These are phyloP conservation scores for Chenopodium album DNA, from an alignment of 148 eudicot genomes.

Conservation along the genomic window DNA sequence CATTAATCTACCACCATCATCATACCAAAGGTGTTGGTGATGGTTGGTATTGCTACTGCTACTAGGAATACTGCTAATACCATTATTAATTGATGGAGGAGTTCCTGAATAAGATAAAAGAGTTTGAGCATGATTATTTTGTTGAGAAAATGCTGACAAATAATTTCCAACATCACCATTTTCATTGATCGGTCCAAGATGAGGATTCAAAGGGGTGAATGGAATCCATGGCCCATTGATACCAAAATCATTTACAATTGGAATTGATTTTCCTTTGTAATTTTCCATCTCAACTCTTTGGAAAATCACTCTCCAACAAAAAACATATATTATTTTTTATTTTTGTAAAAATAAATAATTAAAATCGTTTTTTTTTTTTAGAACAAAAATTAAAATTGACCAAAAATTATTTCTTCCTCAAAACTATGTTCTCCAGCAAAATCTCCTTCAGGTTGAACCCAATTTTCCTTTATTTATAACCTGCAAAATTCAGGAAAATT, in stretches of 20 bases:
- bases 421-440: background rate
- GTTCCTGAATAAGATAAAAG: slow-evolving; percentile 25
- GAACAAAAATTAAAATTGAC: background rate
- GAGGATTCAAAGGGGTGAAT: slow-evolving; percentile 49
- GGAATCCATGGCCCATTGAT: slow-evolving; percentile 52
- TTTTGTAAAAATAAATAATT: background rate
- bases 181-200: slow-evolving; percentile 40
- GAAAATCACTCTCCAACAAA: slow-evolving; percentile 19
- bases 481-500: slow-evolving; percentile 19
- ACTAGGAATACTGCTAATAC: background rate
- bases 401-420: slow-evolving; percentile 6
- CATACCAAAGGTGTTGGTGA: slow-evolving; percentile 11
- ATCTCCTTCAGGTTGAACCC: slow-evolving; percentile 25
- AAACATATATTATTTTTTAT: background rate
- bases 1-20: background rate
- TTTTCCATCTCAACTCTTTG: slow-evolving; percentile 36
- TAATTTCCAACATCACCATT: slow-evolving; percentile 29
- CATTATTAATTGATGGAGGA: slow-evolving; percentile 13
- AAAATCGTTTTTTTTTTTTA: background rate
- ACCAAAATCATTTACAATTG: slow-evolving; percentile 23
- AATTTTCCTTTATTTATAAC: slow-evolving; percentile 20
- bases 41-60: background rate
- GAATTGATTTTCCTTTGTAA: slow-evolving; percentile 29
- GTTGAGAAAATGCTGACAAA: slow-evolving; percentile 24
- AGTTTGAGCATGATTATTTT: slow-evolving; percentile 24